Evolutionary conservation across 208 protist genomes (phyloP).

Genomic region (Trypanosoma platydactyli): DNA sequence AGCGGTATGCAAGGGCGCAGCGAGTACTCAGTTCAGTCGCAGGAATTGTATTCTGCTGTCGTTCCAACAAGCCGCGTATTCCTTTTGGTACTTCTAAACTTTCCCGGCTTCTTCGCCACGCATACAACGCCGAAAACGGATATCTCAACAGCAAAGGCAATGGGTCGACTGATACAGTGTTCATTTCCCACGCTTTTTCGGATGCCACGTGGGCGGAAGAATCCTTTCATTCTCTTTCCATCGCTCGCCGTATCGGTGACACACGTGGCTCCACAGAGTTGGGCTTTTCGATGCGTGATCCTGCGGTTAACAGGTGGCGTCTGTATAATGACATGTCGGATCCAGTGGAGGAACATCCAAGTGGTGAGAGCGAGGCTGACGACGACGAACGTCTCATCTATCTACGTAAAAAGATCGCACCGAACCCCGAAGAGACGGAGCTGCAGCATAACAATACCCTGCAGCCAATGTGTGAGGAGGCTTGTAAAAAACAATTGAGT

Average conservation of each 20-base stretch:
- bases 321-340: conserved; percentile 89
- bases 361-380: conserved; percentile 34
- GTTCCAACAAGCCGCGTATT: conserved; percentile 88
- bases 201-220: conserved; percentile 86
- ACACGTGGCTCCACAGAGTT: conserved; percentile 79
- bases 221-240: conserved; percentile 83
- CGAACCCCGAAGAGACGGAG: no score
- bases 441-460: conserved; percentile 91
- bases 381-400: no score
- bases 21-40: conserved; percentile 69
- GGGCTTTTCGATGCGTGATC: conserved; percentile 84
- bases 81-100: conserved; percentile 93
- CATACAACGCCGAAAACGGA: conserved; percentile 90
- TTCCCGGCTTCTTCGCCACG: conserved; percentile 83
- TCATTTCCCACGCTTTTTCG: conserved; percentile 85
- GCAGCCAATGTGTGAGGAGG: conserved; percentile 83
- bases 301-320: conserved; percentile 90
- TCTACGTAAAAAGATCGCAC: no score
- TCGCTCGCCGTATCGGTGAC: conserved; percentile 81
- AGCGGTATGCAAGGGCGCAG: conserved; percentile 77
- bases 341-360: conserved; percentile 83
- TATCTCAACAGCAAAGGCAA: conserved; percentile 71
- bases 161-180: conserved; percentile 68
- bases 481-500: conserved; percentile 67
- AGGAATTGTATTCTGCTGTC: conserved; percentile 89